Evolutionary conservation across 768 basidiomycete species (phyloP).

Genomic region (Serpula lacrymans): DNA sequence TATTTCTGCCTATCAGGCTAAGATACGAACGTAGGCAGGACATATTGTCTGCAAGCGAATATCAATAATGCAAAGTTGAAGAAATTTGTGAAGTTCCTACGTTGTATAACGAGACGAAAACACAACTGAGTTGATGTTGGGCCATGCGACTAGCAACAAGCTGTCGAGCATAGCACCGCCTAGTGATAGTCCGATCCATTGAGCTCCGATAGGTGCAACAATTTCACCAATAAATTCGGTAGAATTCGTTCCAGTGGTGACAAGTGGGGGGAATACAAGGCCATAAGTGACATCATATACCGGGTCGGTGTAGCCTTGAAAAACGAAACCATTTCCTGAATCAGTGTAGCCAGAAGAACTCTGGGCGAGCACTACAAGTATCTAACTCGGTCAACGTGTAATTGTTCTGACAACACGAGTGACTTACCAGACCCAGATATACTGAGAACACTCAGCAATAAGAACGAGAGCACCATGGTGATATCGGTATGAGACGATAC

Average conservation of each 20-base stretch:
- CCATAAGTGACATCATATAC: constrained; percentile 37
- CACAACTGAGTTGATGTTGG: constrained; percentile 44
- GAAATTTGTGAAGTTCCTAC: too few relatives aligned
- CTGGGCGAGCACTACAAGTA: constrained; percentile 40
- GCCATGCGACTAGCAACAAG: constrained; percentile 60
- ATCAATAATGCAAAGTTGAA: too few relatives aligned
- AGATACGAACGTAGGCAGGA: constrained; percentile 1
- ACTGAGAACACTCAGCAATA: constrained; percentile 34
- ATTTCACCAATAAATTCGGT: constrained; percentile 62
- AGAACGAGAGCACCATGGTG: constrained; percentile 14
- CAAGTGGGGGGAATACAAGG: constrained; percentile 49
- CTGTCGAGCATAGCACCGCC: constrained; percentile 54
- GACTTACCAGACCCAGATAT: constrained; percentile 37
- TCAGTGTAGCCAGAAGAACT: constrained; percentile 43
- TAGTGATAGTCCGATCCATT: constrained; percentile 56
- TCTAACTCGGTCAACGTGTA: not conserved
- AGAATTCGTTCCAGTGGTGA: constrained; percentile 33
- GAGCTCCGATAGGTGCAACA: constrained; percentile 48
- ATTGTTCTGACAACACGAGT: not conserved
- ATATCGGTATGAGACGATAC: not conserved
- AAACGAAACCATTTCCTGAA: constrained; percentile 53
- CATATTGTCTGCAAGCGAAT: too few relatives aligned
- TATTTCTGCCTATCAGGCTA: not conserved
- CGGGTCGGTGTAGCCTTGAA: constrained; percentile 34
- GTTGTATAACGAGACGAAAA: constrained; percentile 50